These are phyloP conservation scores for Heliosperma pusillum DNA, from an alignment of 148 eudicot genomes.

Conservation along the genomic window DNA sequence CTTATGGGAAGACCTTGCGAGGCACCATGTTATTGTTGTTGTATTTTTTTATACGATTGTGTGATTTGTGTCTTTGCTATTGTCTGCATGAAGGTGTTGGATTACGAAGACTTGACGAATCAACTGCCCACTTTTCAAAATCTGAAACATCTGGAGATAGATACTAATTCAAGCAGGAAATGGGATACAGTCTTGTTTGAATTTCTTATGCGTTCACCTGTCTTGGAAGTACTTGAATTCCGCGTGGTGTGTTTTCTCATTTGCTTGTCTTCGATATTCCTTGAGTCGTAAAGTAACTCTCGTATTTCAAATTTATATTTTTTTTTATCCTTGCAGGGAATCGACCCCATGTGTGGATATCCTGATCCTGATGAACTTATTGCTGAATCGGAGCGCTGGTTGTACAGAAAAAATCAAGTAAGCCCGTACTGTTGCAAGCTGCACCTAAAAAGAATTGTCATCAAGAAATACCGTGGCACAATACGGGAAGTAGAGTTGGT, in stretches of 20 bases:
- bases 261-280: too few relatives aligned
- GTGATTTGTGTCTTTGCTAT: neutral
- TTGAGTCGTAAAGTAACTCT: too few relatives aligned
- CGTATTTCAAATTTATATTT: too few relatives aligned
- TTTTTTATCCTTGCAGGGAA: too few relatives aligned
- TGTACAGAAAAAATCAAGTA: neutral
- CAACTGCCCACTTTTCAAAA: neutral
- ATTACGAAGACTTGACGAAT: neutral
- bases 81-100: neutral
- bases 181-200: neutral
- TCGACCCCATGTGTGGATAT: too few relatives aligned
- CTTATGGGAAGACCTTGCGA: too few relatives aligned
- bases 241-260: neutral
- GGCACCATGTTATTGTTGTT: too few relatives aligned
- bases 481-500: neutral
- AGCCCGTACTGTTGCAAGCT: neutral
- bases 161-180: neutral
- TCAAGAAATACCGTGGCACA: neutral
- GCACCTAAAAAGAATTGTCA: slow-evolving; percentile 8
- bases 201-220: neutral
- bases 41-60: too few relatives aligned
- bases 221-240: neutral
- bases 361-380: too few relatives aligned
- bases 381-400: neutral
- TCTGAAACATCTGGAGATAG: neutral